Percentiles rank a stretch among this genome's conserved stretches.
Conservation (phyloP, 345 rosid genomes). For the Eucalyptus lansdowneana region DNA sequence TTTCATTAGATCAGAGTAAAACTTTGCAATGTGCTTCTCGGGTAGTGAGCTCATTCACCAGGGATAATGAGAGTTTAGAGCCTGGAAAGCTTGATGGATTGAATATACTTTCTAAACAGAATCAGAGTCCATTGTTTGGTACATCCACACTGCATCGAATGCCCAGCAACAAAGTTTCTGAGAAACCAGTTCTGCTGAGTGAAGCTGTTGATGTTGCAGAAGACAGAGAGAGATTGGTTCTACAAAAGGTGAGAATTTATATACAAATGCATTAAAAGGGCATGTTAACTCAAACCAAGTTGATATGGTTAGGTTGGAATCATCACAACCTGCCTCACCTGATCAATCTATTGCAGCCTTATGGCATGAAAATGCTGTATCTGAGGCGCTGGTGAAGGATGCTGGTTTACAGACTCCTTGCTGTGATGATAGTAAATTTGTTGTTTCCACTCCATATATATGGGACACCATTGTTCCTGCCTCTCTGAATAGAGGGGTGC, state of each 20-base stretch:
- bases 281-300: background rate
- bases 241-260: background rate
- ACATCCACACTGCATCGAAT: background rate
- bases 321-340: slow-evolving; percentile 1
- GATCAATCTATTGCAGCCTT: slow-evolving; percentile 3
- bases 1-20: background rate
- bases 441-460: background rate
- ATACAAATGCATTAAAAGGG: background rate
- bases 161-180: background rate
- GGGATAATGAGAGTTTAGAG: slow-evolving; percentile 2
- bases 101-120: background rate
- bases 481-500: background rate
- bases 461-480: background rate
- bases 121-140: background rate
- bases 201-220: slow-evolving; percentile 2
- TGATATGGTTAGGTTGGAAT: slow-evolving; percentile 1
- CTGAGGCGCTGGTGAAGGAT: background rate
- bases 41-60: slow-evolving; percentile 4
- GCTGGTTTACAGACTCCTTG: background rate
- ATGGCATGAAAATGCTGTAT: slow-evolving; percentile 8
- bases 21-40: background rate
- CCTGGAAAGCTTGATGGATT: background rate
- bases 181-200: background rate
- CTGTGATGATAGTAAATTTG: background rate
- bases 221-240: background rate